phyloP scores from a whole-genome alignment of 495 filamentous ascomycete species.

The Cenococcum geophilum region DNA sequence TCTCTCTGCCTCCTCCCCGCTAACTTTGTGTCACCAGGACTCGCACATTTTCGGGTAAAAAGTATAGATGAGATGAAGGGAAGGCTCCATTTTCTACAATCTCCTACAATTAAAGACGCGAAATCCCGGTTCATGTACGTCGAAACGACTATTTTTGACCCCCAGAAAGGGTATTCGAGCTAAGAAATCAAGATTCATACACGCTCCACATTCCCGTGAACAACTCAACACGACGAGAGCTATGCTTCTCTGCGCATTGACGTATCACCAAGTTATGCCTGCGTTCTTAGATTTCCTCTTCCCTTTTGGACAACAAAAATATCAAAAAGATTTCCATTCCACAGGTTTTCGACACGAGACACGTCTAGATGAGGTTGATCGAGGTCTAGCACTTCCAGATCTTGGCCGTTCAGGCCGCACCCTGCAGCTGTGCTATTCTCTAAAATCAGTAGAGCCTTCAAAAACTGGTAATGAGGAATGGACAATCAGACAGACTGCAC shows the following conservation, averaged over 20 bases:
- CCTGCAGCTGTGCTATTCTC: slow-evolving; percentile 42
- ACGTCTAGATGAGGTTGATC: slow-evolving; percentile 12
- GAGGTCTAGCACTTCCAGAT: slow-evolving; percentile 32
- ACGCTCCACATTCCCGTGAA: slow-evolving; percentile 19
- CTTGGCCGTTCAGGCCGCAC: slow-evolving; percentile 40
- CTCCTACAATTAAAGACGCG: no score
- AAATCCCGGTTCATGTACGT: no score
- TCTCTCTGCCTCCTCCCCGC: no score
- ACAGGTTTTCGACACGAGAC: slow-evolving; percentile 31
- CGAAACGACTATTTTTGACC: no score
- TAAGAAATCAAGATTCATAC: slow-evolving; percentile 13
- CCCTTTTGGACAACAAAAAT: slow-evolving; percentile 41
- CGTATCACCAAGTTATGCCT: slow-evolving; percentile 44
- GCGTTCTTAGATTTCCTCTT: slow-evolving; percentile 43
- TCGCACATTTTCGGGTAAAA: no score
- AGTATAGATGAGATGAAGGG: no score
- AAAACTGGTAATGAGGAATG: slow-evolving; percentile 34
- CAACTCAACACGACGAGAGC: slow-evolving; percentile 13
- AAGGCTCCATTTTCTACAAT: no score
- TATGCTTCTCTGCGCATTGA: slow-evolving; percentile 39
- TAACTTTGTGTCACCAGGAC: no score
- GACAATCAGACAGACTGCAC: slow-evolving; percentile 41
- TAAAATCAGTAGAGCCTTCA: slow-evolving; percentile 42
- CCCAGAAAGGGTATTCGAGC: not conserved
- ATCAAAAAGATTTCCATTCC: slow-evolving; percentile 37